phyloP scores from a whole-genome alignment of 371 early-diverging fungal genomes.

The Cladochytrium tenue region DNA sequence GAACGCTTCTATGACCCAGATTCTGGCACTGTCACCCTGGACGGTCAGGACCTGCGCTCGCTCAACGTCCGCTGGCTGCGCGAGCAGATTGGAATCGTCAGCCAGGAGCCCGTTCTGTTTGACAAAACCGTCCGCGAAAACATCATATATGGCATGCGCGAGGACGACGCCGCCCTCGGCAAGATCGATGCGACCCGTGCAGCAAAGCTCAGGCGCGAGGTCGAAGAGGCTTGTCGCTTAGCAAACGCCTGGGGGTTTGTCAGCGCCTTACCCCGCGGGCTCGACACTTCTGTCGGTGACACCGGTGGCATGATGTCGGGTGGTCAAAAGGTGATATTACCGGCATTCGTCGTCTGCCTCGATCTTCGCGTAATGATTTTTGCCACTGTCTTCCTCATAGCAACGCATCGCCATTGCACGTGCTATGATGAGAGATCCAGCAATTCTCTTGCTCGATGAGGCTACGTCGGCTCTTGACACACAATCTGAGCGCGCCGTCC shows the following conservation, averaged over 20 bases:
- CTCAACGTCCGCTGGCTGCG: slow-evolving; percentile 65
- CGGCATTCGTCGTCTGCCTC: neutral
- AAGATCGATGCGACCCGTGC: neutral
- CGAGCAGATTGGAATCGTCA: slow-evolving; percentile 75
- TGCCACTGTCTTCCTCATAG: slow-evolving; percentile 4
- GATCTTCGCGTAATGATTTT: neutral
- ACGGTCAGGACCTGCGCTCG: slow-evolving; percentile 43
- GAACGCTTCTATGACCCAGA: slow-evolving; percentile 70
- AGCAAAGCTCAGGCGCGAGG: slow-evolving; percentile 40
- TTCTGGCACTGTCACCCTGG: slow-evolving; percentile 69
- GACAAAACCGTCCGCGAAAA: slow-evolving; percentile 80
- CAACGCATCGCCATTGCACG: slow-evolving; percentile 38
- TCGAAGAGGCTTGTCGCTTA: slow-evolving; percentile 58
- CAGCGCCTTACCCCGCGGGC: slow-evolving; percentile 66
- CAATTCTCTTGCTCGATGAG: slow-evolving; percentile 90
- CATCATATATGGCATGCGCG: slow-evolving; percentile 59
- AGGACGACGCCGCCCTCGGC: slow-evolving; percentile 17
- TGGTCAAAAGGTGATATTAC: slow-evolving; percentile 56
- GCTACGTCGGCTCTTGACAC: slow-evolving; percentile 90
- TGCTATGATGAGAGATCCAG: slow-evolving; percentile 68
- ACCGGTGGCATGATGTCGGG: slow-evolving; percentile 69
- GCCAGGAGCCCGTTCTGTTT: slow-evolving; percentile 86
- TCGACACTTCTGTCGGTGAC: slow-evolving; percentile 77
- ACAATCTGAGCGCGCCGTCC: slow-evolving; percentile 79
- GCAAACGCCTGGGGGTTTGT: slow-evolving; percentile 78